A percentile compares a stretch with the other conserved stretches of the same genome.
Evolutionary conservation across 805 yeast genomes (phyloP).

Genomic region (Starmerella stigmatis): DNA sequence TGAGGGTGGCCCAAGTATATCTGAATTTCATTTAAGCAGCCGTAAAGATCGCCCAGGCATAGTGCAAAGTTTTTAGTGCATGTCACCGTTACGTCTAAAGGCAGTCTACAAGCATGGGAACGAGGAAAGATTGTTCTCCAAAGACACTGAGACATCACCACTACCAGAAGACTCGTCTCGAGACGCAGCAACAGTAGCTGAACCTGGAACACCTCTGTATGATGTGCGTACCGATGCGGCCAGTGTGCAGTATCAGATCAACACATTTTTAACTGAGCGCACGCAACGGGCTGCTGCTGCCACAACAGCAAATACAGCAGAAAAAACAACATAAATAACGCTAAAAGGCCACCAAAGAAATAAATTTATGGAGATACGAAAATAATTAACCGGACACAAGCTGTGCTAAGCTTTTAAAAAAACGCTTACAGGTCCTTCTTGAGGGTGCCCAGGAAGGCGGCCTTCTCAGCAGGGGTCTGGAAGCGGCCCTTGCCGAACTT

Average conservation of each 20-base stretch:
- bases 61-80: no score
- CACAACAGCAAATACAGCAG: not conserved
- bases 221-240: conserved; percentile 19
- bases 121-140: conserved; percentile 15
- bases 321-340: not conserved
- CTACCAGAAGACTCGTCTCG: conserved; percentile 15
- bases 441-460: conserved; percentile 98
- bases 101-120: conserved; percentile 15
- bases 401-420: not conserved
- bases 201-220: conserved; percentile 17
- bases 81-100: not conserved
- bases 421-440: conserved; percentile 71
- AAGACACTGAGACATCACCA: conserved; percentile 5
- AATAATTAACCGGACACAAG: no score
- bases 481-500: conserved; percentile 99
- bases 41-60: no score
- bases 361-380: not conserved
- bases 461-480: conserved; percentile 99
- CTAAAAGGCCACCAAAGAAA: not conserved
- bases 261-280: conserved; percentile 20
- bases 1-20: no score
- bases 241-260: conserved; percentile 25
- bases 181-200: conserved; percentile 20
- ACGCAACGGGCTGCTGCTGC: conserved; percentile 11
- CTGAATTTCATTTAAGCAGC: no score